These are phyloP conservation scores for Teratosphaeria zuluensis DNA, from an alignment of 2,329 filamentous ascomycete species.

Conservation along the genomic window DNA sequence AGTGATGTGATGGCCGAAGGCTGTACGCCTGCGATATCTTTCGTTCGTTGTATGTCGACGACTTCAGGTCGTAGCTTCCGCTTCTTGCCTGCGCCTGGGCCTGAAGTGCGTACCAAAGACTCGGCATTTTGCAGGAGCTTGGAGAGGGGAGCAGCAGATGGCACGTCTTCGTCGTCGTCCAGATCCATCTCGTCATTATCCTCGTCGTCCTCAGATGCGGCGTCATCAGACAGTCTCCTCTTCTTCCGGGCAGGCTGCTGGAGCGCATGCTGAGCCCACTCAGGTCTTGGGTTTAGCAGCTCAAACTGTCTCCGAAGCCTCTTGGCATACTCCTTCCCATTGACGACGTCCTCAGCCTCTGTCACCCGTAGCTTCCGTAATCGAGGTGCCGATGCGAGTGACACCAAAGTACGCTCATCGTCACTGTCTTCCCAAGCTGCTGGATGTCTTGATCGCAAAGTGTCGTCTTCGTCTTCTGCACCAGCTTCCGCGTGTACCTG, in stretches of 20 bases:
- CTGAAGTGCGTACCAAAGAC: conserved; percentile 48
- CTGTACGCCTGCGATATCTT: conserved; percentile 73
- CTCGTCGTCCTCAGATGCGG: conserved; percentile 23
- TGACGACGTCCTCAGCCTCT: conserved; percentile 77
- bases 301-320: conserved; percentile 65
- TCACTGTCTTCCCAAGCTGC: conserved; percentile 91
- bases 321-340: conserved; percentile 72
- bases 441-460: conserved; percentile 30
- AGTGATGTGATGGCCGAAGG: conserved; percentile 70
- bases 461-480: conserved; percentile 30
- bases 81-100: conserved; percentile 43
- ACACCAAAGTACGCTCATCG: conserved; percentile 78
- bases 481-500: conserved; percentile 31
- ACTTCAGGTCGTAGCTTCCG: conserved; percentile 75
- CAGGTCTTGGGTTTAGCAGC: conserved; percentile 50
- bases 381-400: conserved; percentile 63
- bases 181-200: conserved; percentile 44
- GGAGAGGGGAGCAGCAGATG: conserved; percentile 69
- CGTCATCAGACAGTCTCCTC: conserved; percentile 33
- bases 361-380: conserved; percentile 73
- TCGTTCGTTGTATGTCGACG: conserved; percentile 78
- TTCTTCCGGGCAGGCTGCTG: conserved; percentile 36
- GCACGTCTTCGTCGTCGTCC: conserved; percentile 39
- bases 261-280: conserved; percentile 47
- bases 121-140: conserved; percentile 67